Evolutionary conservation across 805 yeast genomes (phyloP).

Genomic region (Maudiozyma barnettii): DNA sequence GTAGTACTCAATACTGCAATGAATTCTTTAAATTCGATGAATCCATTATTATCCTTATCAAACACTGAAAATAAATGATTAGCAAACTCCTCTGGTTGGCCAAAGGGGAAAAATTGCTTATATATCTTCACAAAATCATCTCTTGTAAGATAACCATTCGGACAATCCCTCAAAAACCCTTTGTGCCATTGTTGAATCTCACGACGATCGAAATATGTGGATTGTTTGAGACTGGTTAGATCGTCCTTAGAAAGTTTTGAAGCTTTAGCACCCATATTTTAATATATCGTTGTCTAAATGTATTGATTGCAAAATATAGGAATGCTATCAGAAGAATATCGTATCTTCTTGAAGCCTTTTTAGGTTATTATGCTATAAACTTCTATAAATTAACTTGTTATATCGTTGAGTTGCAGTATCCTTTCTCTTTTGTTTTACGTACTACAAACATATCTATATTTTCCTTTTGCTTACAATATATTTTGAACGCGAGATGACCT

Average conservation of each 20-base stretch:
- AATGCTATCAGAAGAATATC: no score
- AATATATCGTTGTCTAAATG: no score
- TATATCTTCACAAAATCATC: slow-evolving; percentile 87
- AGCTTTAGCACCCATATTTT: slow-evolving; percentile 77
- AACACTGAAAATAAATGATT: slow-evolving; percentile 81
- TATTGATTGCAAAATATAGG: no score
- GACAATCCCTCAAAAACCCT: slow-evolving; percentile 91
- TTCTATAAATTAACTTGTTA: no score
- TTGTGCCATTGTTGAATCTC: slow-evolving; percentile 98
- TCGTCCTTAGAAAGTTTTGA: slow-evolving; percentile 90
- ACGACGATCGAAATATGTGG: slow-evolving; percentile 85
- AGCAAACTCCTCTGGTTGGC: slow-evolving; percentile 89
- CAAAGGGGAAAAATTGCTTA: slow-evolving; percentile 96
- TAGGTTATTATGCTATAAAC: no score
- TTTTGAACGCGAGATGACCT: no score
- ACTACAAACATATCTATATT: no score
- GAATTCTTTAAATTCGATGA: slow-evolving; percentile 86
- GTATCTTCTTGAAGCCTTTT: no score
- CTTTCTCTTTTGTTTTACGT: background rate
- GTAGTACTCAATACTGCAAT: slow-evolving; percentile 81
- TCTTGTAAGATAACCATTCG: slow-evolving; percentile 75
- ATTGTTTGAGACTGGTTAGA: slow-evolving; percentile 65
- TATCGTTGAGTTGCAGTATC: no score
- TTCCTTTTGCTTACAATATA: no score
- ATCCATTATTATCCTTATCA: slow-evolving; percentile 71